Evolutionary conservation across 306 rosid genomes (phyloP).

Genomic region (Parietaria judaica): DNA sequence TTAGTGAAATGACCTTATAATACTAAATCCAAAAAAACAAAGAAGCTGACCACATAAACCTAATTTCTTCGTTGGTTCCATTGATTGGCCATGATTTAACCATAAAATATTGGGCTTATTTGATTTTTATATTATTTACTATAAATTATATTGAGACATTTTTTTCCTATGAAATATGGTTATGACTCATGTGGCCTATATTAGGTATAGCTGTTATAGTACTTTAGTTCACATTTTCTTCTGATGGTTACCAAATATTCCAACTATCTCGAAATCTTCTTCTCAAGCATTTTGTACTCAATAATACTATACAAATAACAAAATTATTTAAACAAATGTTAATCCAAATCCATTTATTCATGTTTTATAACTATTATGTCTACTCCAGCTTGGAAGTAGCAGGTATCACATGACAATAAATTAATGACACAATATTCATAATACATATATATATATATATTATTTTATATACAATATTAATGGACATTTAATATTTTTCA

Average conservation of each 20-base stretch:
- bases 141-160: not conserved
- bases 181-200: not conserved
- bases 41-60: constrained; percentile 6
- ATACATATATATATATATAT: not conserved
- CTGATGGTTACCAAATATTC: constrained; percentile 36
- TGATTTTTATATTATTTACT: too few species aligned
- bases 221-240: constrained; percentile 7
- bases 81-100: not conserved
- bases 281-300: constrained; percentile 18
- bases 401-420: constrained; percentile 28
- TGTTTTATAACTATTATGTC: constrained; percentile 23
- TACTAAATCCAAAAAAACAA: constrained; percentile 1
- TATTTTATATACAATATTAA: not conserved
- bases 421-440: constrained; percentile 6
- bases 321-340: not conserved
- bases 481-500: too few species aligned
- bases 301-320: not conserved
- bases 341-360: constrained; percentile 13
- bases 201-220: constrained; percentile 3
- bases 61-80: not conserved
- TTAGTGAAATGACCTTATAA: not conserved
- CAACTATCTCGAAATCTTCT: constrained; percentile 16
- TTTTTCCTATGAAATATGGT: not conserved
- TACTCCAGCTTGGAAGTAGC: constrained; percentile 34
- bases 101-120: too few species aligned